phyloP scores from a whole-genome alignment of 495 filamentous ascomycete genomes.

The Penicillium bovifimosum region DNA sequence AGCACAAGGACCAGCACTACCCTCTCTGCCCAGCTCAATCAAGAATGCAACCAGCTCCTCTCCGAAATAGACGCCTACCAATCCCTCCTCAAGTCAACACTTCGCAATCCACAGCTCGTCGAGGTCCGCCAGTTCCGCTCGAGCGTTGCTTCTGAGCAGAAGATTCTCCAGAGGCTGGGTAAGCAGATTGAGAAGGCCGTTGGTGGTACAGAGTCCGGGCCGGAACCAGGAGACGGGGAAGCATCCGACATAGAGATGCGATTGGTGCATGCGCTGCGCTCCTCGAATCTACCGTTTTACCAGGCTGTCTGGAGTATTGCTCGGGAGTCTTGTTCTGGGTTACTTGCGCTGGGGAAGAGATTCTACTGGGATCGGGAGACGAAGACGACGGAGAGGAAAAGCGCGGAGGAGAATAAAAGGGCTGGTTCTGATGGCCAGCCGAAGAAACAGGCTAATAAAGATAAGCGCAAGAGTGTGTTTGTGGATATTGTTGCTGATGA shows the following conservation, averaged over 20 bases:
- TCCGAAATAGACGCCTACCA: conserved; percentile 45
- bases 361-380: conserved; percentile 48
- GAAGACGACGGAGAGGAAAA: conserved; percentile 16
- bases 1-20: conserved; percentile 7
- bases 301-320: conserved; percentile 51
- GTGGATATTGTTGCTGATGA: conserved; percentile 50
- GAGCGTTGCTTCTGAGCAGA: conserved; percentile 44
- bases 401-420: conserved; percentile 20
- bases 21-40: conserved; percentile 26
- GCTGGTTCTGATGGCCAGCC: conserved; percentile 18
- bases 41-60: conserved; percentile 41
- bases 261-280: conserved; percentile 44
- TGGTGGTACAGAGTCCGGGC: neutral
- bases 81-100: conserved; percentile 34
- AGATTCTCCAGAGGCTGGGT: conserved; percentile 44
- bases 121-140: conserved; percentile 49
- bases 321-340: conserved; percentile 39
- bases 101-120: conserved; percentile 46
- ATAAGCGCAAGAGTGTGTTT: conserved; percentile 40
- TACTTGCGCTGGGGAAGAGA: conserved; percentile 48
- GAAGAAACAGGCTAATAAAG: conserved; percentile 28
- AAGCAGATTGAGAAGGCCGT: conserved; percentile 17
- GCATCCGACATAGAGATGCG: conserved; percentile 19
- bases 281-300: conserved; percentile 55
- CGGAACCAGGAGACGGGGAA: conserved; percentile 8